Conservation (phyloP, 169 alveolate genomes). For the Cryptosporidium ryanae region DNA sequence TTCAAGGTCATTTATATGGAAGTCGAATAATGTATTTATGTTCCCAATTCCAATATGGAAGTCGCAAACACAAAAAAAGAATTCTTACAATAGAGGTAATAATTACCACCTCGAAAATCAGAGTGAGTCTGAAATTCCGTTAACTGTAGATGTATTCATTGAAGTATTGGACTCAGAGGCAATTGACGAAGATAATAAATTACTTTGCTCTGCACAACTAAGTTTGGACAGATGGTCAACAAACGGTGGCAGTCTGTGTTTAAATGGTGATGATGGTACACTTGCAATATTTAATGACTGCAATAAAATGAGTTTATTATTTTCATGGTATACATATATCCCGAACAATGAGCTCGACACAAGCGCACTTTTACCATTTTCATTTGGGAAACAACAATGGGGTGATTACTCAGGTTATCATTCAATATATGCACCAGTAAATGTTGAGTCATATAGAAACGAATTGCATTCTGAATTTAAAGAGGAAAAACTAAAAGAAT, state of each 20-base stretch:
- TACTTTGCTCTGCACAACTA: slow-evolving; percentile 65
- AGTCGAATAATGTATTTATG: slow-evolving; percentile 73
- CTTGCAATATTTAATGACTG: slow-evolving; percentile 71
- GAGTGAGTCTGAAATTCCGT: slow-evolving; percentile 43
- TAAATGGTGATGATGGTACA: slow-evolving; percentile 68
- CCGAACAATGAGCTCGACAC: slow-evolving; percentile 73
- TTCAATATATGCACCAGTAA: slow-evolving; percentile 67
- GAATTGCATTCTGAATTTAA: slow-evolving; percentile 56
- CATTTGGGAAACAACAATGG: slow-evolving; percentile 76
- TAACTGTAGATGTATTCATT: slow-evolving; percentile 56
- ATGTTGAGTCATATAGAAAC: slow-evolving; percentile 42
- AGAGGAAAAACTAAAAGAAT: slow-evolving; percentile 57
- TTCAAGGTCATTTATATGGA: slow-evolving; percentile 73
- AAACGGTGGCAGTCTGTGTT: slow-evolving; percentile 57
- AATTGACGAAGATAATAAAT: slow-evolving; percentile 62
- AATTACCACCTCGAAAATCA: slow-evolving; percentile 9
- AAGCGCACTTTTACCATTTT: slow-evolving; percentile 71
- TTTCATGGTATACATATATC: slow-evolving; percentile 74
- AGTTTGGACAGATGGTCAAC: slow-evolving; percentile 73
- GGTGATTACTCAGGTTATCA: slow-evolving; percentile 72
- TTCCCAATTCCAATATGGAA: slow-evolving; percentile 74
- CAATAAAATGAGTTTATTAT: slow-evolving; percentile 61
- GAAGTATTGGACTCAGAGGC: slow-evolving; percentile 74
- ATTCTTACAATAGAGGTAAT: background rate
- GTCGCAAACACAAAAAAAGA: slow-evolving; percentile 54